These are phyloP conservation scores for Canariomyces notabilis DNA, from an alignment of 2,329 filamentous ascomycete genomes.

Conservation along the genomic window DNA sequence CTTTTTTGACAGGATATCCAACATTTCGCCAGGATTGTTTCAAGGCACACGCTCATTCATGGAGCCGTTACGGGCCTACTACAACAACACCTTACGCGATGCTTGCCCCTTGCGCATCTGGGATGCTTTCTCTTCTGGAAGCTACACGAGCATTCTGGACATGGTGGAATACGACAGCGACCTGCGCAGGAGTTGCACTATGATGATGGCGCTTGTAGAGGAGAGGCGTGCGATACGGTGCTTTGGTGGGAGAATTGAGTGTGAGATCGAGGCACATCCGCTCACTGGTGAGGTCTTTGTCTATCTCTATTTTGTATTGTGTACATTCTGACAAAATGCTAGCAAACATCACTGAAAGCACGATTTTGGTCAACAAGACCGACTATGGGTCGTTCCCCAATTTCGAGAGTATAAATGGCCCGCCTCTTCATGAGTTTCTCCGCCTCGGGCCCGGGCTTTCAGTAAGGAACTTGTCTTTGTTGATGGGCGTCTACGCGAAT, in stretches of 20 bases:
- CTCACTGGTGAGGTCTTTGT: conserved; percentile 41
- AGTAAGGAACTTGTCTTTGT: conserved; percentile 31
- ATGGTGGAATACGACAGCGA: conserved; percentile 42
- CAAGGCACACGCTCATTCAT: conserved; percentile 34
- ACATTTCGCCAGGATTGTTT: conserved; percentile 43
- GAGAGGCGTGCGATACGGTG: conserved; percentile 43
- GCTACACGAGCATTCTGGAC: conserved; percentile 46
- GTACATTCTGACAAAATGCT: neutral
- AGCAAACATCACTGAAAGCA: conserved; percentile 41
- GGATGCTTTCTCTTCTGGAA: conserved; percentile 46
- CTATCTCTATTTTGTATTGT: neutral
- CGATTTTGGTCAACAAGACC: conserved; percentile 38
- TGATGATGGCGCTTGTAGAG: conserved; percentile 49
- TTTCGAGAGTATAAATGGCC: conserved; percentile 36
- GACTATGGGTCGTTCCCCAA: conserved; percentile 51
- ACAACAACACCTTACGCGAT: conserved; percentile 36
- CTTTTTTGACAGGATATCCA: conserved; percentile 52
- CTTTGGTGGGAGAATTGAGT: conserved; percentile 36
- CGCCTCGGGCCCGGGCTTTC: conserved; percentile 48
- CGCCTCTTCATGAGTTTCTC: conserved; percentile 41
- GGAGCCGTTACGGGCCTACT: conserved; percentile 43
- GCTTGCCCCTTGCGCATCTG: conserved; percentile 38
- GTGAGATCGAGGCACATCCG: conserved; percentile 38
- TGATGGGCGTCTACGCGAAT: too few relatives aligned
- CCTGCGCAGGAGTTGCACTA: conserved; percentile 46